These are phyloP conservation scores for Blepharisma japonicum DNA, from an alignment of 73 alveolate genomes.

Conservation along the genomic window DNA sequence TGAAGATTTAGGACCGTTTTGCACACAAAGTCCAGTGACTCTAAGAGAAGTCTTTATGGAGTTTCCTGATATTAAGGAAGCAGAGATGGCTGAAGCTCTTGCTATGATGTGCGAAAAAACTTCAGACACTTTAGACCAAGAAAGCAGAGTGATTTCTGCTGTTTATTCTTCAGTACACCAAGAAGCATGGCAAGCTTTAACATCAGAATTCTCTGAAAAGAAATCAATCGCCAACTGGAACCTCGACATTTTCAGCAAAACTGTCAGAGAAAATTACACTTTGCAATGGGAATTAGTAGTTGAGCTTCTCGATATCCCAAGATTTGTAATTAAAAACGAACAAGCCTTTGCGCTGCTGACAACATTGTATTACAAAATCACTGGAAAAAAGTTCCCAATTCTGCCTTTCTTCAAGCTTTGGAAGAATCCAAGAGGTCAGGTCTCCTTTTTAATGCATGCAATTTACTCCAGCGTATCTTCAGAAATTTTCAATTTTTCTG, in stretches of 20 bases:
- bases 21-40: constrained; percentile 13
- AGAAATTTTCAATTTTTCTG: constrained; percentile 30
- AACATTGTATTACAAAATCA: constrained; percentile 40
- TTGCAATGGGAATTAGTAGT: constrained; percentile 26
- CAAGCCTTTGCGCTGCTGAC: constrained; percentile 47
- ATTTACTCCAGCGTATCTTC: constrained; percentile 16
- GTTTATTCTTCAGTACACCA: constrained; percentile 17
- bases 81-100: constrained; percentile 24
- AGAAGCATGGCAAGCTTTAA: constrained; percentile 21
- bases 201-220: not conserved
- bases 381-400: constrained; percentile 58
- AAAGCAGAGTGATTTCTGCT: constrained; percentile 4
- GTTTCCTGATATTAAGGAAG: constrained; percentile 5
- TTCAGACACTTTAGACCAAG: constrained; percentile 11
- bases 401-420: constrained; percentile 40
- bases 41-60: constrained; percentile 9
- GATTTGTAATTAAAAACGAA: constrained; percentile 24
- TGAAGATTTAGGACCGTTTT: constrained; percentile 51
- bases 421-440: constrained; percentile 44
- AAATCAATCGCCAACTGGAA: constrained; percentile 28
- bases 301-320: constrained; percentile 7
- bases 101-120: constrained; percentile 22
- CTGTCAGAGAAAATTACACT: constrained; percentile 30
- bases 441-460: constrained; percentile 44
- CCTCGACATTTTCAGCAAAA: constrained; percentile 6